Evolutionary conservation across 805 yeast species (phyloP), one percentile per base, ranked within the genome.

Genomic region (Candida loeiensis): DNA sequence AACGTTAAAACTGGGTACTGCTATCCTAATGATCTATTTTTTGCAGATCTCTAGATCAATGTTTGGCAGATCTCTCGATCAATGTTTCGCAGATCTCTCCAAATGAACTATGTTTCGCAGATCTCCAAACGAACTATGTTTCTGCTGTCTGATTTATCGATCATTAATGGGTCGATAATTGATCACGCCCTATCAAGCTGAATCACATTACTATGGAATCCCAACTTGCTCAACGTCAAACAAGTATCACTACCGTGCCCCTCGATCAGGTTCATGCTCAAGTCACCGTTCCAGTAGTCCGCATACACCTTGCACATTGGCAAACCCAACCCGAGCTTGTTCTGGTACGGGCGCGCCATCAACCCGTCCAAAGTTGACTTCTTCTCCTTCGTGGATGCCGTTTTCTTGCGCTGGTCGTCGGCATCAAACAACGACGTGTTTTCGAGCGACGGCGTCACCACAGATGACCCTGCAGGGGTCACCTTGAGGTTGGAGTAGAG

Each of bases 201-300:
- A 29, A 77, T 64, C 45, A 74, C 77, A 41, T 77, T 82, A 20
- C 77, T 74, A 48, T 77, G 74, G 37, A 74, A 70, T 31, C 96
- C 96, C 41, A 88, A 71, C 57, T 87, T 85, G 21, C 89, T 83
- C 44, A 91, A 65, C 22, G 83, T 79, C 54, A 93, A 64, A 44
- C 83, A 82, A 0, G 91, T 89, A 55, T 91, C 99, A 26, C 93
- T 80, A 2, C 99, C 99, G 51, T 83, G 87, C 2, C 96, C 97
- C 44, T 88, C 91, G 37, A 91, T 66, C 0, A 95, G 82, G 50
- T 82, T 82, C 73, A 91, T 77, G 44, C 80, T 82, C 37, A 91
- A 61, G 37, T 83, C 85, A 5, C 98, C 98, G 51, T 90, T 93
- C 98, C 98, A 91, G 61, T 91, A 91, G 51, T 91, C 97, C 0